Percentiles rank a stretch among this genome's conserved stretches.
Evolutionary conservation across 805 yeast species (phyloP).

Genomic region (Teunomyces stri): DNA sequence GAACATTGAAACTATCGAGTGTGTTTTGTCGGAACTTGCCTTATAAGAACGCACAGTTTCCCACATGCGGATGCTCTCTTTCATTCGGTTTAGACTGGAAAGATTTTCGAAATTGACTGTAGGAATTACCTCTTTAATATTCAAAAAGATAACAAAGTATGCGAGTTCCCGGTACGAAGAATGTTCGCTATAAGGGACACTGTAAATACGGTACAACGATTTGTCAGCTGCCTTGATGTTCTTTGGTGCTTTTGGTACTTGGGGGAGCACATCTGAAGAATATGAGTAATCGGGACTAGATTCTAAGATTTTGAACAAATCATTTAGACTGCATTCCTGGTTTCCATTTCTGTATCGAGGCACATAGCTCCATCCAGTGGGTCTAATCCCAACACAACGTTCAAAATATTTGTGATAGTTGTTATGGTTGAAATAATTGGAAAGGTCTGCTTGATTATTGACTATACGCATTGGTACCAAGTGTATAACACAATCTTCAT

Average conservation of each 20-base stretch:
- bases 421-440: constrained; percentile 48
- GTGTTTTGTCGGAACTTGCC: constrained; percentile 4
- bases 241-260: constrained; percentile 15
- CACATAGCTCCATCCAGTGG: constrained; percentile 87
- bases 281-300: constrained; percentile 20
- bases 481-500: constrained; percentile 53
- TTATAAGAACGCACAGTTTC: constrained; percentile 17
- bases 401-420: constrained; percentile 47
- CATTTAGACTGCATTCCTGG: constrained; percentile 2
- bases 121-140: constrained; percentile 60
- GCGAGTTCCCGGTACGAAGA: constrained; percentile 82
- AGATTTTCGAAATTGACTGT: constrained; percentile 60
- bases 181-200: constrained; percentile 91
- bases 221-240: constrained; percentile 19
- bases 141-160: constrained; percentile 55
- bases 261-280: constrained; percentile 31
- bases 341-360: constrained; percentile 8
- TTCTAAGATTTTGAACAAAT: constrained; percentile 14
- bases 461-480: constrained; percentile 65
- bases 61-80: constrained; percentile 32
- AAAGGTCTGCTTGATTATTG: constrained; percentile 43
- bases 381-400: constrained; percentile 68
- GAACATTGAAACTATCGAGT: constrained; percentile 3
- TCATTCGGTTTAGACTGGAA: constrained; percentile 26
- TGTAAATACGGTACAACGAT: constrained; percentile 44